Conservation (phyloP, 2,329 filamentous ascomycete genomes). For the Lizonia empirigonia region DNA sequence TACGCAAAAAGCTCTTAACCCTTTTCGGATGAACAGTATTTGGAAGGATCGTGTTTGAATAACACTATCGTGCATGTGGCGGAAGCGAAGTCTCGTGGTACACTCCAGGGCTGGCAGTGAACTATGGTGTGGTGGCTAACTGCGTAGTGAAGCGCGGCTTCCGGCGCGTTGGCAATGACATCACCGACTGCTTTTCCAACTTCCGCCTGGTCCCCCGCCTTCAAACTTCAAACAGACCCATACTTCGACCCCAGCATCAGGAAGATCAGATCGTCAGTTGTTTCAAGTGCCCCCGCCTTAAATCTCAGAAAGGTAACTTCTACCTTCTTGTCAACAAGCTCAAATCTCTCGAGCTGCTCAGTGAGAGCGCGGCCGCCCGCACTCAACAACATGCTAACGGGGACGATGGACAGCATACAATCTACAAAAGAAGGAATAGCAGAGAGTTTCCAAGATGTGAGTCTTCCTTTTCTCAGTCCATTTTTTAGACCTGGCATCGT, state of each 20-base stretch:
- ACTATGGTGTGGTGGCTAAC: slow-evolving; percentile 8
- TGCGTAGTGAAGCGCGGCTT: slow-evolving; percentile 25
- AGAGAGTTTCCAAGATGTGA: slow-evolving; percentile 4
- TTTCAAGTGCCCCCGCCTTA: slow-evolving; percentile 13
- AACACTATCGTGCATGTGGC: background rate
- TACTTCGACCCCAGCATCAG: slow-evolving; percentile 22
- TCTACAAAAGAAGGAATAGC: slow-evolving; percentile 8
- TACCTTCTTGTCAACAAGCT: background rate
- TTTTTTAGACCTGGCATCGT: background rate
- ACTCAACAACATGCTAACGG: slow-evolving; percentile 30
- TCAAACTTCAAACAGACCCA: slow-evolving; percentile 26
- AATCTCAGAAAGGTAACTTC: slow-evolving; percentile 18
- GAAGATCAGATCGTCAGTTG: slow-evolving; percentile 15
- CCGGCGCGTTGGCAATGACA: slow-evolving; percentile 26
- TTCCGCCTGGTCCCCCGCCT: slow-evolving; percentile 19
- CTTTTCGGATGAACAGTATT: no score
- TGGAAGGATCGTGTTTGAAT: background rate
- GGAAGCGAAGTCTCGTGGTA: background rate
- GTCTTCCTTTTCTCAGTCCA: background rate
- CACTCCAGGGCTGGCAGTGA: background rate
- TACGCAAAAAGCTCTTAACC: background rate
- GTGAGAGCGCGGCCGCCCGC: slow-evolving; percentile 16
- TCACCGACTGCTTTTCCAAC: slow-evolving; percentile 25
- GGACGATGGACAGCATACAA: slow-evolving; percentile 22
- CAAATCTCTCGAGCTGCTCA: slow-evolving; percentile 18